A percentile compares a stretch with the other conserved stretches of the same genome.
Conservation (phyloP, 2,329 filamentous ascomycete species). For the Colletotrichum sidae region DNA sequence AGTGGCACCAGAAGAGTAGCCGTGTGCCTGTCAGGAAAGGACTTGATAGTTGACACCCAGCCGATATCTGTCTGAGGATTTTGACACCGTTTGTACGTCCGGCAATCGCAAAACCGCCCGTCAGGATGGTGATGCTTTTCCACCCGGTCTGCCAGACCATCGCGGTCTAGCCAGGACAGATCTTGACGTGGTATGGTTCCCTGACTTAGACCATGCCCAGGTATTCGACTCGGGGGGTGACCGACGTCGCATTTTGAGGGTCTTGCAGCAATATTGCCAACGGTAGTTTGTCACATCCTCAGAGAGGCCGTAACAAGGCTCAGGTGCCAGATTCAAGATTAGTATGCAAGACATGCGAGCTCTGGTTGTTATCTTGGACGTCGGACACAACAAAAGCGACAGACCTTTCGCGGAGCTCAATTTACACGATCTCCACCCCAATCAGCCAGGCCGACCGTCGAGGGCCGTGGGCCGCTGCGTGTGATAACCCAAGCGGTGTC, state of each 20-base stretch:
- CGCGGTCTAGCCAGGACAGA: slow-evolving; percentile 44
- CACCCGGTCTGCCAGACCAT: slow-evolving; percentile 2
- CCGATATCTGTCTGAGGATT: slow-evolving; percentile 59
- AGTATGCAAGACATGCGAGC: too few species aligned
- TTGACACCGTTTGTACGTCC: slow-evolving; percentile 35
- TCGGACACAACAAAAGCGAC: neutral
- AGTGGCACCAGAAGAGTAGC: slow-evolving; percentile 56
- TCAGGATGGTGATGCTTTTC: slow-evolving; percentile 31
- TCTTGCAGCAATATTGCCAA: slow-evolving; percentile 18
- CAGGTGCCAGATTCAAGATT: too few species aligned
- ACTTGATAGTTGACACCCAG: slow-evolving; percentile 74
- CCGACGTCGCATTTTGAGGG: slow-evolving; percentile 43
- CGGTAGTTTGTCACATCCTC: neutral
- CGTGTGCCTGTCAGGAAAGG: slow-evolving; percentile 68
- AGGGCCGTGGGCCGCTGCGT: slow-evolving; percentile 69
- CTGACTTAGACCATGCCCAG: slow-evolving; percentile 73
- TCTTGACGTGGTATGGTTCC: slow-evolving; percentile 71
- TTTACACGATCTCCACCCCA: slow-evolving; percentile 66
- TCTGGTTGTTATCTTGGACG: too few species aligned
- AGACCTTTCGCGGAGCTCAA: slow-evolving; percentile 13
- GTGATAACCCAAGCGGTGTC: slow-evolving; percentile 76
- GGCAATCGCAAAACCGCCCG: slow-evolving; percentile 34
- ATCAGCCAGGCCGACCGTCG: slow-evolving; percentile 71
- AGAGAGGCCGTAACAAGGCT: neutral
- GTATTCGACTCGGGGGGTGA: slow-evolving; percentile 59